These are phyloP conservation scores for Phytophthora ohioensis DNA, from an alignment of 352 stramenopile species.

Conservation along the genomic window DNA sequence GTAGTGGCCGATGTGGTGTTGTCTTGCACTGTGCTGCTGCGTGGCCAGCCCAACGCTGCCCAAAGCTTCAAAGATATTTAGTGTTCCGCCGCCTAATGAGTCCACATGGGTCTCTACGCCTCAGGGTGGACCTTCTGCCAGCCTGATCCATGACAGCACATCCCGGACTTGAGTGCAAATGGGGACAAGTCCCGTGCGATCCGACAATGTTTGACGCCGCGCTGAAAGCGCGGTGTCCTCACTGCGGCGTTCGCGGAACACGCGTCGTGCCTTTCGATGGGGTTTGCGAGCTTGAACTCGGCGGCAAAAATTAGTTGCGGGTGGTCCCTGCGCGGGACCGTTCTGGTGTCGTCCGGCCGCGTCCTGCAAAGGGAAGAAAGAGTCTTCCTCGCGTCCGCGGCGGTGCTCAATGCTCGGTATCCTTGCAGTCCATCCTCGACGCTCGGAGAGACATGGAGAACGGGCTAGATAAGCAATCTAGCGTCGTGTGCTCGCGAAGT, in stretches of 20 bases:
- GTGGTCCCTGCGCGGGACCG: conserved; percentile 9
- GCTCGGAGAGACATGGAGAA: conserved; percentile 29
- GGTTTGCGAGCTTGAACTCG: conserved; percentile 12
- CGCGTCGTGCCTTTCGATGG: conserved; percentile 25
- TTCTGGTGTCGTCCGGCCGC: conserved; percentile 16
- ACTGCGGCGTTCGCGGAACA: conserved; percentile 41
- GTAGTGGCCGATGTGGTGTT: no score
- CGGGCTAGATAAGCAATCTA: conserved; percentile 25
- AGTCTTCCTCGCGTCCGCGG: conserved; percentile 20
- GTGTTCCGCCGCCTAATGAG: conserved; percentile 25
- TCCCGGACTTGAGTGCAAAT: conserved; percentile 29
- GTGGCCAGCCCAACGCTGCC: neutral
- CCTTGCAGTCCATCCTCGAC: conserved; percentile 10
- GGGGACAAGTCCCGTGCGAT: conserved; percentile 22
- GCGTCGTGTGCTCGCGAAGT: conserved; percentile 24
- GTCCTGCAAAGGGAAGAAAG: conserved; percentile 17
- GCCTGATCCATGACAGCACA: conserved; percentile 9
- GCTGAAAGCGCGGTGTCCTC: conserved; percentile 14
- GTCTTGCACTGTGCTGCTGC: neutral
- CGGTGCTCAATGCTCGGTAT: no score
- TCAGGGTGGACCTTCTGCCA: conserved; percentile 43
- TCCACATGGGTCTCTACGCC: conserved; percentile 9
- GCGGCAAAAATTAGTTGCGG: conserved; percentile 21
- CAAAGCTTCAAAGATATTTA: conserved; percentile 30
- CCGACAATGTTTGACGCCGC: conserved; percentile 26